Percentiles rank a stretch among this genome's conserved stretches.
These are phyloP conservation scores for Pseudotsuga menziesii DNA, from an alignment of 75 land plant genomes.

Conservation along the genomic window DNA sequence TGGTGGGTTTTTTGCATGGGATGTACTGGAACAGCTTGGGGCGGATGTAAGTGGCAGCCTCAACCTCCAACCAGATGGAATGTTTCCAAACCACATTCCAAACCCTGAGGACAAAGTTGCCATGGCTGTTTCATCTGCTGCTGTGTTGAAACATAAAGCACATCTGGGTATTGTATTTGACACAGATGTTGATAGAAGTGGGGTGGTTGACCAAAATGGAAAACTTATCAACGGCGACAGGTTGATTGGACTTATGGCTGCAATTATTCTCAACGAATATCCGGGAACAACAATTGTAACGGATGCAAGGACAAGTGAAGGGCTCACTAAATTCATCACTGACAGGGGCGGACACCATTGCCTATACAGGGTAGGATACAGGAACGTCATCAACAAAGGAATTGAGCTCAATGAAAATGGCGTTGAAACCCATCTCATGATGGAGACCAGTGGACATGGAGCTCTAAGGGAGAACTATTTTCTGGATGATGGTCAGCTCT, in stretches of 20 bases:
- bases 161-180: slow-evolving; percentile 85
- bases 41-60: slow-evolving; percentile 51
- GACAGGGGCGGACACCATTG: slow-evolving; percentile 43
- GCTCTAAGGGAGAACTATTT: slow-evolving; percentile 60
- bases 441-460: slow-evolving; percentile 66
- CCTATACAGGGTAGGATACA: slow-evolving; percentile 47
- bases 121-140: slow-evolving; percentile 59
- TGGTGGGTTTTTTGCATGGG: slow-evolving; percentile 58
- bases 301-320: slow-evolving; percentile 44
- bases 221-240: slow-evolving; percentile 47
- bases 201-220: slow-evolving; percentile 45
- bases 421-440: slow-evolving; percentile 56
- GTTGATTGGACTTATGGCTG: slow-evolving; percentile 1
- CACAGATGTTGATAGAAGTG: slow-evolving; percentile 79
- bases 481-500: slow-evolving; percentile 47
- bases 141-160: slow-evolving; percentile 60
- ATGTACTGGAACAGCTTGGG: slow-evolving; percentile 49
- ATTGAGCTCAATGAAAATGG: slow-evolving; percentile 41
- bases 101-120: slow-evolving; percentile 86
- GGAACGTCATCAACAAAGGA: slow-evolving; percentile 58
- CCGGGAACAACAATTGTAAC: slow-evolving; percentile 51
- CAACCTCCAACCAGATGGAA: slow-evolving; percentile 86
- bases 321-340: slow-evolving; percentile 31
- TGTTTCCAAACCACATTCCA: slow-evolving; percentile 92
- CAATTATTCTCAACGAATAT: neutral